These are phyloP conservation scores for Teratosphaeria viscida DNA, from an alignment of 2,329 filamentous ascomycete species.

Conservation along the genomic window DNA sequence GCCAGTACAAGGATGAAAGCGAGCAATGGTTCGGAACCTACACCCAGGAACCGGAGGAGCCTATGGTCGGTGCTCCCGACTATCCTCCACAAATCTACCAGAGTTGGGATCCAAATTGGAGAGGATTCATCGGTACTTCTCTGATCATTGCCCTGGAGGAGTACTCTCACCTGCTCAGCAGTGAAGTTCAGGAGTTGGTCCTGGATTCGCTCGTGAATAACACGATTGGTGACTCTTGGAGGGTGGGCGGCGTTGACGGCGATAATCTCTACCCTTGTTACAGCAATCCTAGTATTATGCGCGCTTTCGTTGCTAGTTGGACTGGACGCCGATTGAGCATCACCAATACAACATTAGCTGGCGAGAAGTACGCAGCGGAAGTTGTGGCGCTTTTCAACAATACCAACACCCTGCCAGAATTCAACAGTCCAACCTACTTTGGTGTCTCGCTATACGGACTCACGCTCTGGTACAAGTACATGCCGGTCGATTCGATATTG, in stretches of 20 bases:
- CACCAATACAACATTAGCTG: constrained; percentile 48
- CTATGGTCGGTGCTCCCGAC: constrained; percentile 41
- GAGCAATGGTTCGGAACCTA: constrained; percentile 50
- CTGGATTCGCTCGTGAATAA: constrained; percentile 45
- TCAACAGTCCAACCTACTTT: constrained; percentile 53
- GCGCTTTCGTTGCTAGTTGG: constrained; percentile 52
- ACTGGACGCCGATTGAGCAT: constrained; percentile 45
- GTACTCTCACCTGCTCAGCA: constrained; percentile 39
- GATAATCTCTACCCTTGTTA: constrained; percentile 56
- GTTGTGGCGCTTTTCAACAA: constrained; percentile 48
- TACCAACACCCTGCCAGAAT: constrained; percentile 50
- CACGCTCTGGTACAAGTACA: constrained; percentile 50
- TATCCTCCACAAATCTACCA: constrained; percentile 45
- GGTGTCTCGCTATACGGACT: constrained; percentile 52
- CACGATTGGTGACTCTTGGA: constrained; percentile 50
- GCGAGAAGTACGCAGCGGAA: constrained; percentile 46
- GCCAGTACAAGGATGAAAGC: constrained; percentile 41
- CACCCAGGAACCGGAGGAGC: constrained; percentile 47
- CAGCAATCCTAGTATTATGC: constrained; percentile 52
- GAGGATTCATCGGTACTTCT: constrained; percentile 51
- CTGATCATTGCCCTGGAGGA: constrained; percentile 51
- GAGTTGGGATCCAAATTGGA: constrained; percentile 55
- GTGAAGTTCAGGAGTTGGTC: constrained; percentile 34
- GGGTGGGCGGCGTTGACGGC: constrained; percentile 47
- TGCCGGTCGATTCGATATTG: constrained; percentile 45